Base-by-base conservation (phyloP, 768 basidiomycete genomes). In the Clitopilus hobsonii region DNA sequence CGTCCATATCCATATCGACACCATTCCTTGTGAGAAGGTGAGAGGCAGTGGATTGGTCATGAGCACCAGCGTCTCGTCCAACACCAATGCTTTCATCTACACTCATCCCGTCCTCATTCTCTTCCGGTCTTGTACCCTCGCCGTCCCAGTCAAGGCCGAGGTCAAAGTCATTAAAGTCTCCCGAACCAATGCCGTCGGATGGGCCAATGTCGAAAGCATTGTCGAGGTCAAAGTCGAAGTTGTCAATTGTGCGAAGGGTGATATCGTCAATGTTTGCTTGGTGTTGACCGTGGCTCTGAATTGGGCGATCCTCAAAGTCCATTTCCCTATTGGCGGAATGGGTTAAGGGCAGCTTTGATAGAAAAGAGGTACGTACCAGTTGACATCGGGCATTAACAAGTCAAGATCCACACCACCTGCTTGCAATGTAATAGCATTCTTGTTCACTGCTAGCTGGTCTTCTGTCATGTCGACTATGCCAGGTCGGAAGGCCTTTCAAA, bases 381-480 rank as follows among this genome's bases (percentile, higher is more conserved):
- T 86, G 41, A 89, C 77, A 61, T 93, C 89, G 2, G 89, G 89
- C 18, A 91, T 73, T 7, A 91, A 73, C 20, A 92, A 76, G 60
- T 94, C 91, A 28, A 94, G 76, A 63, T 94, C 92, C 30, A 94
- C 75, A 51, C 83, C 85, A 51, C 82, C 85, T 0, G 82, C 81
- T 64, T 90, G 85, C 28, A 95, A 78, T 1, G 94, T 96, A 70
- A 98, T 96, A 25, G 94, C 83, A 57, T 90, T 91, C 65, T 87
- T 85, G 67, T 86, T 88, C 30, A 92, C 93, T 0, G 83, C 84
- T 1, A 95, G 80, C 69, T 96, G 92, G 58, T 97, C 95, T 59
- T 96, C 94, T 5, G 94, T 93, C 82, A 98, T 84, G 71, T 99
- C 97, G 30, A 98, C 97, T 7, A 94, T 72, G 57, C 94, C 96